A percentile compares a stretch with the other conserved stretches of the same genome.
These are phyloP conservation scores for Sutorius australiensis DNA, from an alignment of 768 basidiomycete species.

Conservation along the genomic window DNA sequence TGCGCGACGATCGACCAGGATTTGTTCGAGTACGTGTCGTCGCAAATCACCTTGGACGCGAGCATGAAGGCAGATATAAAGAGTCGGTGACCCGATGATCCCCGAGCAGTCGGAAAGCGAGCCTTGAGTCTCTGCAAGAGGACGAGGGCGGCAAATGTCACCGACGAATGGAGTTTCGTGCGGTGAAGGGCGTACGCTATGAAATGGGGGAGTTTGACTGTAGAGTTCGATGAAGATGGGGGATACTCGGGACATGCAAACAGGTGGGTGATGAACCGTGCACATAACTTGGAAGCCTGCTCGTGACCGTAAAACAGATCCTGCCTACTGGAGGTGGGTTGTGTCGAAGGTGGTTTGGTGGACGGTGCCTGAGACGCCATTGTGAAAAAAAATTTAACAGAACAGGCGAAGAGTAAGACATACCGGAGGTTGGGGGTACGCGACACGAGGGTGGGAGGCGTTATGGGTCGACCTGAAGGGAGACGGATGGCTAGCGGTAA, in stretches of 20 bases:
- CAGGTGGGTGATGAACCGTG: slow-evolving; percentile 77
- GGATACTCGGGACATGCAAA: slow-evolving; percentile 86
- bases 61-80: slow-evolving; percentile 77
- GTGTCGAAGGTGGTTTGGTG: slow-evolving; percentile 29
- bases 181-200: slow-evolving; percentile 68
- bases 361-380: slow-evolving; percentile 20
- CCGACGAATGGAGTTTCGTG: slow-evolving; percentile 56
- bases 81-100: slow-evolving; percentile 66
- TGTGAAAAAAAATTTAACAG: background rate
- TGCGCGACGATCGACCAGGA: slow-evolving; percentile 90
- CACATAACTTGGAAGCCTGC: slow-evolving; percentile 60
- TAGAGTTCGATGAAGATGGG: slow-evolving; percentile 37
- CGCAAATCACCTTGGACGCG: slow-evolving; percentile 78
- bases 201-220: slow-evolving; percentile 47
- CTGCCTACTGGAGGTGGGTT: slow-evolving; percentile 22
- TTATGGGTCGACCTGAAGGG: slow-evolving; percentile 28
- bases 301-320: slow-evolving; percentile 60
- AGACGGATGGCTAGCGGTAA: slow-evolving; percentile 26
- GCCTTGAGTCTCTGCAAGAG: slow-evolving; percentile 65
- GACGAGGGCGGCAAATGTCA: slow-evolving; percentile 39
- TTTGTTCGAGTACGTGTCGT: slow-evolving; percentile 92
- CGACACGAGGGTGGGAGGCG: slow-evolving; percentile 24
- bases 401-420: background rate
- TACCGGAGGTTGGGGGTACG: slow-evolving; percentile 28
- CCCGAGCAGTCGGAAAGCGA: slow-evolving; percentile 72